Percentiles rank a stretch among this genome's conserved stretches.
These are phyloP conservation scores for Xylariales sp. DNA, from an alignment of 2,329 filamentous ascomycete genomes.

Conservation along the genomic window DNA sequence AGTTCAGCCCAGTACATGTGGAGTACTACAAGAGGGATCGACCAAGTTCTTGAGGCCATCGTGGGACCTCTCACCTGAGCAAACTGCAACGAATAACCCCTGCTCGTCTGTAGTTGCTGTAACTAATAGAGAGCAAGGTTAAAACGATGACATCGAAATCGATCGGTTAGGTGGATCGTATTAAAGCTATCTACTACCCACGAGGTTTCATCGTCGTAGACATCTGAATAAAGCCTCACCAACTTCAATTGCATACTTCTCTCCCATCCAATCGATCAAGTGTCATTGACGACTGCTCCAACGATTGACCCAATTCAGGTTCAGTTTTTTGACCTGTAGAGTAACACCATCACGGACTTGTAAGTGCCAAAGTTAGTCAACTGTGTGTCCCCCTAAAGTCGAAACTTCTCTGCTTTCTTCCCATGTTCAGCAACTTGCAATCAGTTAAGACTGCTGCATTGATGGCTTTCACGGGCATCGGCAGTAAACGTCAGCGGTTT, in stretches of 20 bases:
- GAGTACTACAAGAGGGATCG: conserved; percentile 2
- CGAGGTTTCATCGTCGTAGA: conserved; percentile 6
- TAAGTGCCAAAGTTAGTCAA: too few species aligned
- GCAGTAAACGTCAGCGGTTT: too few species aligned
- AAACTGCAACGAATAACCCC: conserved; percentile 7
- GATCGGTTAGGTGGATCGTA: conserved; percentile 7
- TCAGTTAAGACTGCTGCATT: too few species aligned
- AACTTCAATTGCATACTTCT: background rate
- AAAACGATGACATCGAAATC: conserved; percentile 9
- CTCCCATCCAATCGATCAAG: too few species aligned
- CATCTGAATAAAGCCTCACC: background rate
- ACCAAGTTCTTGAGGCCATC: conserved; percentile 4
- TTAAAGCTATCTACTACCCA: conserved; percentile 8
- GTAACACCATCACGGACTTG: too few species aligned
- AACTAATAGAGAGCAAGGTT: conserved; percentile 11
- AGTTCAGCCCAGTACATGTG: conserved; percentile 1
- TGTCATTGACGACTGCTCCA: too few species aligned
- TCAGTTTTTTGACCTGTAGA: too few species aligned
- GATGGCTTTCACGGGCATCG: too few species aligned
- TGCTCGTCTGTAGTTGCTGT: conserved; percentile 10
- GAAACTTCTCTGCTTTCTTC: too few species aligned
- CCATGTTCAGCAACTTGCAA: too few species aligned
- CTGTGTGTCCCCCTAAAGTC: too few species aligned
- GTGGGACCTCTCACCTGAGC: conserved; percentile 11
- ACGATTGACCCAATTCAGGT: too few species aligned